phyloP scores from a whole-genome alignment of 805 yeast genomes.

The Ascoidea tarda region DNA sequence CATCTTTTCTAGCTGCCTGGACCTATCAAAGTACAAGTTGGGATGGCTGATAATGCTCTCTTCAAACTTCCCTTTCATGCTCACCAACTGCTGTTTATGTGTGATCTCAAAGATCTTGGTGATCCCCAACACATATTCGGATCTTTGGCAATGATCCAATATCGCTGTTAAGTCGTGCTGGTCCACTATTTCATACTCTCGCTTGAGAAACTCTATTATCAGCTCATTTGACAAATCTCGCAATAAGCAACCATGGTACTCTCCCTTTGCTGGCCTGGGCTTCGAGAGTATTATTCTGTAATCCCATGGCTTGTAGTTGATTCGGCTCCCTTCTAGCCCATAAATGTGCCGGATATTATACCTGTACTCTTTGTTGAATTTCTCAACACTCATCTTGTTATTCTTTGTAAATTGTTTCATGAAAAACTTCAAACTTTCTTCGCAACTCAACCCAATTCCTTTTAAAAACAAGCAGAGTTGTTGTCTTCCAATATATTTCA shows the following conservation, averaged over 20 bases:
- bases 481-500: constrained; percentile 72
- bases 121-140: constrained; percentile 77
- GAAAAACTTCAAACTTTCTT: constrained; percentile 86
- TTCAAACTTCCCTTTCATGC: constrained; percentile 23
- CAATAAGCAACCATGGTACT: constrained; percentile 90
- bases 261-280: constrained; percentile 54
- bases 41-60: constrained; percentile 71
- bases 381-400: constrained; percentile 44
- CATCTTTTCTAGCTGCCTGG: constrained; percentile 35
- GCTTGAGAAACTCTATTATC: constrained; percentile 37
- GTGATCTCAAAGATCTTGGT: constrained; percentile 76
- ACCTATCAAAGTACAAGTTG: constrained; percentile 72
- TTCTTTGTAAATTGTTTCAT: constrained; percentile 49
- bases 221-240: constrained; percentile 59
- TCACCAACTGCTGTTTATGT: constrained; percentile 32
- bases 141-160: constrained; percentile 49
- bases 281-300: constrained; percentile 65
- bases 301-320: constrained; percentile 74
- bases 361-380: constrained; percentile 75
- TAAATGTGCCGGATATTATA: constrained; percentile 83
- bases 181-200: constrained; percentile 42
- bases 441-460: constrained; percentile 78
- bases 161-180: constrained; percentile 39
- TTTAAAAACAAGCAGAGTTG: constrained; percentile 77
- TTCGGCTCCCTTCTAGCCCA: constrained; percentile 85